Evolutionary conservation across 2,329 filamentous ascomycete genomes (phyloP).

Genomic region (Trichophyton rubrum): DNA sequence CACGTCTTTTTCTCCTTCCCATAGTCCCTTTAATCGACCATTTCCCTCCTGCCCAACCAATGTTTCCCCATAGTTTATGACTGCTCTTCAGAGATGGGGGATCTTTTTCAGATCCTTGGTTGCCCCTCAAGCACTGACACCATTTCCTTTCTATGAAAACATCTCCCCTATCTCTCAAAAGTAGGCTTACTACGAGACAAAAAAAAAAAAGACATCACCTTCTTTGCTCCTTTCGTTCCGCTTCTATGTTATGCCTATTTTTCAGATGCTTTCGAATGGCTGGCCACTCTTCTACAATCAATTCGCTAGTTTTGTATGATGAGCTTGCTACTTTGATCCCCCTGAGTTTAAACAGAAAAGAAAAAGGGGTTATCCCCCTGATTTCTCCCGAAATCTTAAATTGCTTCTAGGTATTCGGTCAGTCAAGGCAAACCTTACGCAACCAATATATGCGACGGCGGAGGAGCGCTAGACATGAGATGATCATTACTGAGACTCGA

Average conservation of each 20-base stretch:
- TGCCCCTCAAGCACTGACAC: too few species aligned
- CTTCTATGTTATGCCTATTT: not conserved
- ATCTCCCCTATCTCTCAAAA: not conserved
- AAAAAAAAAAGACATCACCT: not conserved
- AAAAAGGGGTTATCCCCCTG: not conserved
- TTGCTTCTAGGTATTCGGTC: not conserved
- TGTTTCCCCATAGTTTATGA: not conserved
- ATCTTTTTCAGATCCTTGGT: not conserved
- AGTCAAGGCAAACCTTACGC: not conserved
- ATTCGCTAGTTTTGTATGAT: not conserved
- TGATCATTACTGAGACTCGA: too few species aligned
- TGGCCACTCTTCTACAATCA: not conserved
- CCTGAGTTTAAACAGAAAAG: not conserved
- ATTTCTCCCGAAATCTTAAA: not conserved
- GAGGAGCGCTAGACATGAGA: too few species aligned
- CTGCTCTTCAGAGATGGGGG: not conserved
- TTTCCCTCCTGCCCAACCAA: not conserved
- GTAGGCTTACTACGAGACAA: not conserved
- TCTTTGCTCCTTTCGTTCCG: not conserved
- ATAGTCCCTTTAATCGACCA: not conserved
- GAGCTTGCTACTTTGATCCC: not conserved
- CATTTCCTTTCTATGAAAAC: not conserved
- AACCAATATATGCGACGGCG: too few species aligned
- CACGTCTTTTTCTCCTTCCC: not conserved
- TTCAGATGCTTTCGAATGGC: not conserved